Percentiles rank a stretch among this genome's conserved stretches.
Conservation (phyloP, 768 basidiomycete genomes). For the Strobilomyces echinocephalus region DNA sequence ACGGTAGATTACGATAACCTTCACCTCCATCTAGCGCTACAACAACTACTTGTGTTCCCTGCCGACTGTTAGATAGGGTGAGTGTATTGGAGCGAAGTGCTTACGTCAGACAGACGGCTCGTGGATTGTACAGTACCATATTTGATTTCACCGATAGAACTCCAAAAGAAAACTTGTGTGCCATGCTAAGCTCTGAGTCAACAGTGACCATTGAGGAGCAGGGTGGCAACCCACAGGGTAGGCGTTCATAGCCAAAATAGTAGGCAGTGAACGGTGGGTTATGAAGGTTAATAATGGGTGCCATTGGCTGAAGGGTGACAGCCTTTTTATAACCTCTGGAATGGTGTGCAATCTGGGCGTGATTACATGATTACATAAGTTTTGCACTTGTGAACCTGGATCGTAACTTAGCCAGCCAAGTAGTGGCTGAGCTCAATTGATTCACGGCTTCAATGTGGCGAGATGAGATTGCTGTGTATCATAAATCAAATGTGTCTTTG, state of each 20-base stretch:
- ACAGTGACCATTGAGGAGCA: slow-evolving; percentile 3
- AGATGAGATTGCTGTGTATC: slow-evolving; percentile 25
- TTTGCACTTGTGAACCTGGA: too few species aligned
- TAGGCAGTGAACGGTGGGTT: slow-evolving; percentile 22
- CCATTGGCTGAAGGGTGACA: slow-evolving; percentile 13
- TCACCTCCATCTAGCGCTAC: slow-evolving; percentile 47
- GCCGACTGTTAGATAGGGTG: slow-evolving; percentile 9
- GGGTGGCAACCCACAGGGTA: slow-evolving; percentile 46
- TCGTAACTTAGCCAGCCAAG: too few species aligned
- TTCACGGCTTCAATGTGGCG: slow-evolving; percentile 27
- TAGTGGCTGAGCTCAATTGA: slow-evolving; percentile 35
- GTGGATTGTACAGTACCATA: slow-evolving; percentile 58
- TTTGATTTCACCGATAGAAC: slow-evolving; percentile 46
- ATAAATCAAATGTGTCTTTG: slow-evolving; percentile 30
- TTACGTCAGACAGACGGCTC: slow-evolving; percentile 53
- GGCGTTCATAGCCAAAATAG: slow-evolving; percentile 75
- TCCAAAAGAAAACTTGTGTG: slow-evolving; percentile 67
- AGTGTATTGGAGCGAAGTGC: slow-evolving; percentile 15
- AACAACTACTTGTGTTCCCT: slow-evolving; percentile 59
- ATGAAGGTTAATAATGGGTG: slow-evolving; percentile 15
- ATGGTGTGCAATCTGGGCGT: too few species aligned
- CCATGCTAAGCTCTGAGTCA: slow-evolving; percentile 45
- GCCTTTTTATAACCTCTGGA: slow-evolving; percentile 23
- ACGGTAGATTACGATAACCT: slow-evolving; percentile 52
- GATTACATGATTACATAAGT: too few species aligned